Percentiles rank a stretch among this genome's conserved stretches.
phyloP scores from a whole-genome alignment of 345 rosid species.

The Murraya koenigii region DNA sequence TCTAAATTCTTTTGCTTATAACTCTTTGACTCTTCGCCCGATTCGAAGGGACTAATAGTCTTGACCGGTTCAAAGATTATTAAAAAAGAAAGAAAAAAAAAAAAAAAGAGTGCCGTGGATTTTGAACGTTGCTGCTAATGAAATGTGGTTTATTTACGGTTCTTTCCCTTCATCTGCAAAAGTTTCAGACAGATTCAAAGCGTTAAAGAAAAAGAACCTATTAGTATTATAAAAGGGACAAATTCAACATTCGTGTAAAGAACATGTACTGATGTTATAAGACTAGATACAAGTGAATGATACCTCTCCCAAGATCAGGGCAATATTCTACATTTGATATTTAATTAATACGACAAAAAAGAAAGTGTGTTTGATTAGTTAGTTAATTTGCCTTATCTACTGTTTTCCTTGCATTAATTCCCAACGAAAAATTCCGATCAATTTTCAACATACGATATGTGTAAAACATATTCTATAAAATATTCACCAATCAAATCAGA shows the following conservation, averaged over 20 bases:
- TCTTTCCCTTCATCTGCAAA: conserved; percentile 9
- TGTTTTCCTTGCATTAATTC: no score
- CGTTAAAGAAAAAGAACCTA: conserved; percentile 16
- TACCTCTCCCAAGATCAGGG: conserved; percentile 52
- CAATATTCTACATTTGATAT: conserved; percentile 36
- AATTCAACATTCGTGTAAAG: conserved; percentile 23
- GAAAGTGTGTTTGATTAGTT: not conserved
- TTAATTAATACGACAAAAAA: not conserved
- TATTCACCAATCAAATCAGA: not conserved
- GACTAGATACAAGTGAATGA: conserved; percentile 27
- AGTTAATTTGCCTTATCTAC: no score
- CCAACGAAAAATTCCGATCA: no score
- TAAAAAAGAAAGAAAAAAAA: not conserved
- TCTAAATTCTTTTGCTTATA: not conserved
- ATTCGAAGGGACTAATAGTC: not conserved
- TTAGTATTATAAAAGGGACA: not conserved
- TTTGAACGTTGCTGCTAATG: conserved; percentile 4
- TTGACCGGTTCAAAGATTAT: not conserved
- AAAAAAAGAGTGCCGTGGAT: not conserved
- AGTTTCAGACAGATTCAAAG: conserved; percentile 32
- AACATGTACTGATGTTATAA: conserved; percentile 15
- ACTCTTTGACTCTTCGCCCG: not conserved
- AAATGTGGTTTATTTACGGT: not conserved
- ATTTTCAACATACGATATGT: no score
- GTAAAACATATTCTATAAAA: not conserved